phyloP scores from a whole-genome alignment of 2,329 filamentous ascomycete genomes.

The Rutstroemia sydowiana region DNA sequence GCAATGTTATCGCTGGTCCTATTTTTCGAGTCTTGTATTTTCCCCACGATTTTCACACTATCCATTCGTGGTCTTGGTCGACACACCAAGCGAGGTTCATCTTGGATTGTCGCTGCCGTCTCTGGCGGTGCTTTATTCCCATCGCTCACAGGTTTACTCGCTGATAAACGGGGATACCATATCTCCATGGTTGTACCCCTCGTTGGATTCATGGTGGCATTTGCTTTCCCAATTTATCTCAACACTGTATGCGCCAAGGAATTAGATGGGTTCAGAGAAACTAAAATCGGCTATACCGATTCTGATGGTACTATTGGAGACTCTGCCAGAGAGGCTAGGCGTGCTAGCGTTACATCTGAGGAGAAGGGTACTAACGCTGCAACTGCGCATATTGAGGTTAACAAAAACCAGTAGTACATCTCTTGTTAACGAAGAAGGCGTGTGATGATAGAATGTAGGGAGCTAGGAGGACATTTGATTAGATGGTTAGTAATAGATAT shows the following conservation, averaged over 20 bases:
- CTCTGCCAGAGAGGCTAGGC: not conserved
- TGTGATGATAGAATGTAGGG: not conserved
- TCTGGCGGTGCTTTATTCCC: slow-evolving; percentile 26
- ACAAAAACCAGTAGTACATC: not conserved
- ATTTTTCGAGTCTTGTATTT: slow-evolving; percentile 72
- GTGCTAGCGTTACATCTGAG: not conserved
- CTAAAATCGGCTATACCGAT: slow-evolving; percentile 30
- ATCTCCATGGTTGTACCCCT: slow-evolving; percentile 29
- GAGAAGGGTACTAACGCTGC: not conserved
- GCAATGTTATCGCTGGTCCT: slow-evolving; percentile 59
- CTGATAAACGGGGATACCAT: slow-evolving; percentile 7
- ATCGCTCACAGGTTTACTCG: slow-evolving; percentile 12
- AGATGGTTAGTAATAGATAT: not conserved
- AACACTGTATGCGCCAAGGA: slow-evolving; percentile 29
- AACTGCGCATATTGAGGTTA: not conserved
- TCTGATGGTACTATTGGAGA: not conserved
- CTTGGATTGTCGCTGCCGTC: slow-evolving; percentile 55
- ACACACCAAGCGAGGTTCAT: slow-evolving; percentile 71
- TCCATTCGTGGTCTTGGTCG: slow-evolving; percentile 72
- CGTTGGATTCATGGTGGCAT: slow-evolving; percentile 29
- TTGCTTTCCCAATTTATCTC: slow-evolving; percentile 31
- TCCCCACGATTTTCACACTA: slow-evolving; percentile 74
- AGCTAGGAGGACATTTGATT: too few relatives aligned
- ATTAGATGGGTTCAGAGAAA: slow-evolving; percentile 31
- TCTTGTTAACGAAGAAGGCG: not conserved